Evolutionary conservation across 257 asterid genomes (phyloP).

Genomic region (Nicotiana tomentosiformis): DNA sequence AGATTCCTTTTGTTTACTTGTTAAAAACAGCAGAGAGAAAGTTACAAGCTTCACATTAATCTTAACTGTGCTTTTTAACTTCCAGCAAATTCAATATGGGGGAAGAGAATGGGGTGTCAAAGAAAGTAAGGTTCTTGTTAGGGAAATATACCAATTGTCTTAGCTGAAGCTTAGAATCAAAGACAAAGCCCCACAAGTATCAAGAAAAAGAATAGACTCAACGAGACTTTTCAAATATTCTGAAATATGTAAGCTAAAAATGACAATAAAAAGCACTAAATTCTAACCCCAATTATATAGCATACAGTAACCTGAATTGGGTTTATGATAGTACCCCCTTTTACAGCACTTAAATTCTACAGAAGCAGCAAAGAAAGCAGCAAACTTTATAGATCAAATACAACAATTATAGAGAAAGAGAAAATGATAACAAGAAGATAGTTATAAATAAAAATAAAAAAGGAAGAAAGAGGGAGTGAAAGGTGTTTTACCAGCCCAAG

Average conservation of each 20-base stretch:
- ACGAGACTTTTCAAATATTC: conserved; percentile 47
- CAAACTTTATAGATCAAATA: conserved; percentile 24
- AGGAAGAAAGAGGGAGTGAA: background rate
- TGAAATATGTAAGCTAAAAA: conserved; percentile 37
- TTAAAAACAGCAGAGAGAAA: conserved; percentile 1
- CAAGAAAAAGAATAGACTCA: conserved; percentile 36
- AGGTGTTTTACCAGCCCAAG: conserved; percentile 49
- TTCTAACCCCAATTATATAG: conserved; percentile 32
- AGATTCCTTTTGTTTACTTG: conserved; percentile 60
- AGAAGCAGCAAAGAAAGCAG: conserved; percentile 43
- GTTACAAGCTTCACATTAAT: conserved; percentile 16
- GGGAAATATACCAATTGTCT: conserved; percentile 24
- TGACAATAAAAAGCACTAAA: conserved; percentile 38
- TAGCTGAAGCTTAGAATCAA: conserved; percentile 35
- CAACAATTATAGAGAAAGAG: background rate
- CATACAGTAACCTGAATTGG: conserved; percentile 31
- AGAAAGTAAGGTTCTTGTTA: conserved; percentile 14
- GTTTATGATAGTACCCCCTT: conserved; percentile 31
- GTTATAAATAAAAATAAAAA: too few species aligned
- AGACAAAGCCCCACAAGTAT: conserved; percentile 43
- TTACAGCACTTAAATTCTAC: conserved; percentile 46
- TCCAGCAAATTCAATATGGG: conserved; percentile 13
- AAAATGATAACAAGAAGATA: background rate
- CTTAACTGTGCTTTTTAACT: conserved; percentile 9
- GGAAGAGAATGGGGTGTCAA: conserved; percentile 11